Evolutionary conservation across 306 rosid genomes (phyloP), one percentile per base, ranked within the genome.

Genomic region (Coriaria nepalensis): DNA sequence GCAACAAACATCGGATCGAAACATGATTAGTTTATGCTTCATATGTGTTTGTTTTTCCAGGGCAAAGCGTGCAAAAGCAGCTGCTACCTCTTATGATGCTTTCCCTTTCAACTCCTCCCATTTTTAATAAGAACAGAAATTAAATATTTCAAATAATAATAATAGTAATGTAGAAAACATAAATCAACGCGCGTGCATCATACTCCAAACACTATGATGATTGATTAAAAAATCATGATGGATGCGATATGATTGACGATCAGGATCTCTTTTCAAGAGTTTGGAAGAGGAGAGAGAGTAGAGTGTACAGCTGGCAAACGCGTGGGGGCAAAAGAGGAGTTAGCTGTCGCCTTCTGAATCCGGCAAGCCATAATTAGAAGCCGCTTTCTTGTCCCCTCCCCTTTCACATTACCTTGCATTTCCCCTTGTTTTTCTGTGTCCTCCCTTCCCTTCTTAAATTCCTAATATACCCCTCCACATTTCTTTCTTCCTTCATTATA

Each of bases 311-410:
- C 29, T 20, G 29, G 29, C 29, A 20, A 20, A 20, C 50, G 67
- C 39, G 71, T 67, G 67, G 40, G 57, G 39, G 9, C 8, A 15
- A 37, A 32, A 2, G 13, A 11, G 10, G 8, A 37, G 65, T 64
- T 48, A 53, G 2, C 29, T 67, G 73, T 61, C 59, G 55, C 64
- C 48, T 10, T 65, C 62, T 38, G 59, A 59, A 67, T 33, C 74
- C 65, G 75, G 64, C 77, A 72, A 52, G 13, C 60, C 56, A 57
- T 66, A 75, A 66, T 37, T 44, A 67, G 72, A 79, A 72, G 71
- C 58, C 69, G 58, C 71, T 75, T 72, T 75, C 73, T 64, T 79
- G 82, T 75, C 75, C 63, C 82, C 82, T n/a, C n/a, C n/a, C n/a
- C 62, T 36, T 35, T 40, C 67, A 60, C 70, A 63, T 79, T 74